Conservation (phyloP, 2,329 filamentous ascomycete genomes). For the Penicillium palitans region DNA sequence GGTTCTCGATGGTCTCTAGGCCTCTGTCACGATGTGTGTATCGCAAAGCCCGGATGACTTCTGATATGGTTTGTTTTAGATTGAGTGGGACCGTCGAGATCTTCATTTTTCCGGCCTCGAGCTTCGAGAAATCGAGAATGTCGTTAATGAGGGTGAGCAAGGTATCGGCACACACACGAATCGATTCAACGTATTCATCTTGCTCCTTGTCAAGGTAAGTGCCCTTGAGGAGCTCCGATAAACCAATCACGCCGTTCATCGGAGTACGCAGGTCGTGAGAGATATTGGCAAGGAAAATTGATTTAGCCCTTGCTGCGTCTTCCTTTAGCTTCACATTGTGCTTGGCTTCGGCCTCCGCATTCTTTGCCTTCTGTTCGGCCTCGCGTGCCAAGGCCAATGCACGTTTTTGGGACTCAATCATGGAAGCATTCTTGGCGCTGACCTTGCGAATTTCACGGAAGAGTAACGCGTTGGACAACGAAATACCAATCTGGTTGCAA, state of each 20-base stretch:
- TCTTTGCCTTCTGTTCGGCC: constrained; percentile 64
- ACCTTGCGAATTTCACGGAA: constrained; percentile 63
- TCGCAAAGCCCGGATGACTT: constrained; percentile 63
- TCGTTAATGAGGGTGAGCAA: constrained; percentile 87
- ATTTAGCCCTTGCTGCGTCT: constrained; percentile 73
- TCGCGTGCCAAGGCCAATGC: constrained; percentile 62
- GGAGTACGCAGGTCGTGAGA: constrained; percentile 86
- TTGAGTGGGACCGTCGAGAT: constrained; percentile 82
- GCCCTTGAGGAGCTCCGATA: constrained; percentile 62
- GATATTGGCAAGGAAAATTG: constrained; percentile 95
- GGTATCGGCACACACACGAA: constrained; percentile 68
- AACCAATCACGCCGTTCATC: constrained; percentile 88
- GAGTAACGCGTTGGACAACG: constrained; percentile 63
- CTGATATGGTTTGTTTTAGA: constrained; percentile 65
- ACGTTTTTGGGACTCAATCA: constrained; percentile 66
- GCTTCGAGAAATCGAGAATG: constrained; percentile 85
- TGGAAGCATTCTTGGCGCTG: constrained; percentile 63
- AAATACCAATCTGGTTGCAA: constrained; percentile 65
- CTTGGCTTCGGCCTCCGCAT: constrained; percentile 63
- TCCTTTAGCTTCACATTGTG: constrained; percentile 67
- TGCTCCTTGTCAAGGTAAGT: constrained; percentile 59
- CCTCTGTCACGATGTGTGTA: constrained; percentile 64
- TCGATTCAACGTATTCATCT: constrained; percentile 63
- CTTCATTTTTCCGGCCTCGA: constrained; percentile 84
- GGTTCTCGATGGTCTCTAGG: constrained; percentile 62